phyloP scores from a whole-genome alignment of 441 rosid genomes.

The Populus hybrid region DNA sequence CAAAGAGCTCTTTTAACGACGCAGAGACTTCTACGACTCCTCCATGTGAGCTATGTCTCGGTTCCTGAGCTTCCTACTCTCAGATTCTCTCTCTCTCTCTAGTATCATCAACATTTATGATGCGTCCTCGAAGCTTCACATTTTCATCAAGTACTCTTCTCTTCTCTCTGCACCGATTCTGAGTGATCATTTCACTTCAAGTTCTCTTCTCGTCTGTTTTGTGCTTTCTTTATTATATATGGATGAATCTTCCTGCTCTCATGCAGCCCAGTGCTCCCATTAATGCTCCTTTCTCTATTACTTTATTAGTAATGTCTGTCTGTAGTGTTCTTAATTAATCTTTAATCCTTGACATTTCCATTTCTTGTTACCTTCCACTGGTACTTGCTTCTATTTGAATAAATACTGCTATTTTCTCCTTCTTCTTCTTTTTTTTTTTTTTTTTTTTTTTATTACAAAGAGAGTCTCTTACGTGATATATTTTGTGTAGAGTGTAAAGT shows the following conservation, averaged over 20 bases:
- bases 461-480: slow-evolving; percentile 10
- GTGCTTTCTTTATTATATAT: neutral
- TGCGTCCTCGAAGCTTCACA: slow-evolving; percentile 27
- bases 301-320: neutral
- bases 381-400: neutral
- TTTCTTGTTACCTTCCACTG: neutral
- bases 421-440: neutral
- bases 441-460: too few species aligned
- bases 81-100: slow-evolving; percentile 13
- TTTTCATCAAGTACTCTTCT: slow-evolving; percentile 12
- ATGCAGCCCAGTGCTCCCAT: neutral
- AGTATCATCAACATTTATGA: too few species aligned
- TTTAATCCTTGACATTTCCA: neutral
- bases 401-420: neutral
- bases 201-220: neutral
- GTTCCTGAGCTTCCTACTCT: slow-evolving; percentile 37
- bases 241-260: neutral
- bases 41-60: slow-evolving; percentile 61
- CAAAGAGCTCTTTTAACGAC: slow-evolving; percentile 28
- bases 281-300: neutral
- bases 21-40: slow-evolving; percentile 34
- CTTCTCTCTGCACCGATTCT: slow-evolving; percentile 18
- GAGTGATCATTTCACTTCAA: slow-evolving; percentile 14
- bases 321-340: neutral
- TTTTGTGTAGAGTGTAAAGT: slow-evolving; percentile 29